A percentile compares a stretch with the other conserved stretches of the same genome.
Conservation (phyloP, 208 protist species). For the Crithidia thermophila region DNA sequence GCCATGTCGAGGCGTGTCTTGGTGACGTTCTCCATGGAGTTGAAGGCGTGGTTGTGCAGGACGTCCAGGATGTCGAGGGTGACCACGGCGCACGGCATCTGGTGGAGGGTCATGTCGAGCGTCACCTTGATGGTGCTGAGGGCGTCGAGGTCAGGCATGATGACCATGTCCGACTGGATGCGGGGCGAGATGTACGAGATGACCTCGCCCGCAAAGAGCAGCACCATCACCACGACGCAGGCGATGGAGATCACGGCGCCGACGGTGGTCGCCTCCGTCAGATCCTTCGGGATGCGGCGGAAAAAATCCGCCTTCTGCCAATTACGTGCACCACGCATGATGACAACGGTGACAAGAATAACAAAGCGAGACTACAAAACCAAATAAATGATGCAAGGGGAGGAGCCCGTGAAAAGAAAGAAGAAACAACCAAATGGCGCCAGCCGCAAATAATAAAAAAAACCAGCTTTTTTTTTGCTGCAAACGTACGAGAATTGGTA, state of each 20-base stretch:
- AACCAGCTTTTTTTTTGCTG: no score
- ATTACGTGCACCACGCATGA: conserved; percentile 17
- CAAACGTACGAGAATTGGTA: not conserved
- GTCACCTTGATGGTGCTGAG: conserved; percentile 36
- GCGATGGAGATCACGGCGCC: conserved; percentile 58
- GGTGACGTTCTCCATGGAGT: conserved; percentile 38
- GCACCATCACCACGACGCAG: conserved; percentile 40
- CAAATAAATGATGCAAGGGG: conserved; percentile 3
- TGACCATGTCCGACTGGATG: conserved; percentile 49
- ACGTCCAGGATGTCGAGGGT: conserved; percentile 52
- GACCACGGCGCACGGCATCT: conserved; percentile 46
- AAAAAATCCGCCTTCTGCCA: conserved; percentile 53
- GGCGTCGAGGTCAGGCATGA: conserved; percentile 26
- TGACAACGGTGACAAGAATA: not conserved
- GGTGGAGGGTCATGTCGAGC: conserved; percentile 44
- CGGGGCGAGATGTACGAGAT: conserved; percentile 42
- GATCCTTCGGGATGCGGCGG: conserved; percentile 51
- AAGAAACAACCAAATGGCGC: not conserved
- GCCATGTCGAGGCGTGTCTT: conserved; percentile 28
- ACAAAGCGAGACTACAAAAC: not conserved
- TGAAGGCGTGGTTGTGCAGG: conserved; percentile 45
- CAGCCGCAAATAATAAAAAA: conserved; percentile 3
- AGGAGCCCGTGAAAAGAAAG: not conserved
- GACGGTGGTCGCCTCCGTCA: conserved; percentile 51
- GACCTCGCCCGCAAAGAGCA: conserved; percentile 52